Evolutionary conservation across 1,284 basidiomycete species (phyloP).

Genomic region (Apiotrichum sp.): DNA sequence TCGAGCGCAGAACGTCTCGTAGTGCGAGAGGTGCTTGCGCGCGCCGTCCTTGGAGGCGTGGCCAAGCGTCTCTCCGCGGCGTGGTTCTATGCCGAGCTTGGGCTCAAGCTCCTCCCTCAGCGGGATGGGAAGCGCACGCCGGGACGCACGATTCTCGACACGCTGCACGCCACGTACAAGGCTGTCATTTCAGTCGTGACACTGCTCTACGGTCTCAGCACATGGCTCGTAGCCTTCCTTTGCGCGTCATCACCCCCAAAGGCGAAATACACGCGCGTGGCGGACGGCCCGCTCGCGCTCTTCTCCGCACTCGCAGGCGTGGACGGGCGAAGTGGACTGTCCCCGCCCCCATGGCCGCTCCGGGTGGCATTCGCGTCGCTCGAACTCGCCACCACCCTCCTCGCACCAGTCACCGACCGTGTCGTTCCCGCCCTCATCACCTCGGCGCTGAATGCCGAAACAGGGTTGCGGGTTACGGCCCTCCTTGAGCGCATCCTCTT

Average conservation of each 20-base stretch:
- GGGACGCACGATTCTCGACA: background rate
- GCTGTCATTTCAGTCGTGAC: background rate
- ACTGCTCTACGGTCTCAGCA: conserved; percentile 7
- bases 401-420: conserved; percentile 29
- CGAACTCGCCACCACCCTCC: conserved; percentile 20
- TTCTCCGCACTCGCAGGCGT: conserved; percentile 17
- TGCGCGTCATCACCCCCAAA: conserved; percentile 8
- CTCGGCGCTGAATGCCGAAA: conserved; percentile 14
- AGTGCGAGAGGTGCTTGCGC: conserved; percentile 46
- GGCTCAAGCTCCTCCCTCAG: conserved; percentile 3
- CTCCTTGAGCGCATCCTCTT: conserved; percentile 35
- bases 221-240: conserved; percentile 15
- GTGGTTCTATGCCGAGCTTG: conserved; percentile 44
- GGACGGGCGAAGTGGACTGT: conserved; percentile 16
- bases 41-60: conserved; percentile 41
- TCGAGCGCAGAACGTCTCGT: conserved; percentile 43
- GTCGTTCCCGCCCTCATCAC: conserved; percentile 28
- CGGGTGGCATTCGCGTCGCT: conserved; percentile 21
- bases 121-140: background rate
- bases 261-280: conserved; percentile 5
- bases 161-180: background rate
- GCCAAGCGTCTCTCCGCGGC: conserved; percentile 38
- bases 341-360: conserved; percentile 4
- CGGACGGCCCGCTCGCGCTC: conserved; percentile 18
- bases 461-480: conserved; percentile 20